Base-by-base conservation (phyloP, 371 early-diverging fungal genomes). In the Mortierella sp. region DNA sequence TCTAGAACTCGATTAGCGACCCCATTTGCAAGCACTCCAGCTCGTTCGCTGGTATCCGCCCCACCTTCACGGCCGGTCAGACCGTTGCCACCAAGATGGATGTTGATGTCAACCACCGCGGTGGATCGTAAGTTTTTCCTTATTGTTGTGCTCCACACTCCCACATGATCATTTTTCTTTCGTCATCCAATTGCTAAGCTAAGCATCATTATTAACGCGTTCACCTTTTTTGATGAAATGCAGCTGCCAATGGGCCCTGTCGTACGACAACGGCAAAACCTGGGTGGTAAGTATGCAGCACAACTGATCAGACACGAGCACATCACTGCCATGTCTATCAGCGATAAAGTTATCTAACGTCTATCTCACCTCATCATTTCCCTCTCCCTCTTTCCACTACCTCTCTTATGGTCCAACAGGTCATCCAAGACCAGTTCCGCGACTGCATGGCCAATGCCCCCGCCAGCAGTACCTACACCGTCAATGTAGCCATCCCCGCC, bases 221-320 rank as follows among this genome's bases (percentile, higher is more conserved):
- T 51, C 14, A 27, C 18, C 44, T 46, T 29, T 79, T 21, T 10
- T 18, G 32, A 71, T 51, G 18, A 58, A 46, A 46, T 63, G 44
- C 63, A 86, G 86, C 78, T 94, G 95, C 81, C 92, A 93, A 76
- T 94, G 93, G 83, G 88, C 94, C 4, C 78, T 95, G 49, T 93
- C 93, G 5, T 92, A 91, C 70, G 93, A 95, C 80, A 90, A 89
- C 49, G 93, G 91, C 38, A 70, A 78, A 8, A 91, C 89, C 27
- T 94, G 90, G 80, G 93, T 92, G 14, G 94, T 93, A 44, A 75
- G 92, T 43, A 88, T 87, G 32, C 85, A 84, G 16, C 11, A 14
- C 49, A 75, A 88, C 27, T 72, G 81, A 49, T 27, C 74, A 44
- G 32, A 32, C 46, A 5, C 68, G 27, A 43, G n/a, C 48, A 46